phyloP scores from a whole-genome alignment of 108 stramenopile genomes.

The Craspedostauros australis region DNA sequence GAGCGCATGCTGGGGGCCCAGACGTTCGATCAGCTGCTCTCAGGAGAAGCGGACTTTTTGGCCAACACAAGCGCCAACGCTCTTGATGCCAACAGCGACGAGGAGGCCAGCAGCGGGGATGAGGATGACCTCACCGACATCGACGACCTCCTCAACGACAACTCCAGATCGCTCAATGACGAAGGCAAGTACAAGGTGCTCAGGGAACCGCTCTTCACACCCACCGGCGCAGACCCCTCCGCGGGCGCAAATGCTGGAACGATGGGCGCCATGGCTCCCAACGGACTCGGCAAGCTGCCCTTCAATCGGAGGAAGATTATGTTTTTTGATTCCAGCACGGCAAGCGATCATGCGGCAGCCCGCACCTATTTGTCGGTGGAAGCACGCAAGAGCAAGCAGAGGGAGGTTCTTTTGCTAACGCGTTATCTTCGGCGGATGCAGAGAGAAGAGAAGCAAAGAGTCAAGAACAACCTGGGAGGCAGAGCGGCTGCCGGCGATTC shows the following conservation, averaged over 20 bases:
- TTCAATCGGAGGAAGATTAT: slow-evolving; percentile 72
- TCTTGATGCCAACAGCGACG: slow-evolving; percentile 37
- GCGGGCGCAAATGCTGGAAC: slow-evolving; percentile 6
- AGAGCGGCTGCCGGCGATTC: neutral
- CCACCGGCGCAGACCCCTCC: slow-evolving; percentile 22
- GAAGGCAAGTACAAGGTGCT: slow-evolving; percentile 7
- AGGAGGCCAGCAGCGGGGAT: slow-evolving; percentile 53
- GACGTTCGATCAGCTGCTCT: slow-evolving; percentile 23
- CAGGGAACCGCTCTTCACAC: slow-evolving; percentile 46
- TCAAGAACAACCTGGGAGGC: slow-evolving; percentile 17
- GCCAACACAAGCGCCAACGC: slow-evolving; percentile 14
- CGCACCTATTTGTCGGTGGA: slow-evolving; percentile 40
- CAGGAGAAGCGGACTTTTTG: slow-evolving; percentile 40
- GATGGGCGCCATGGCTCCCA: slow-evolving; percentile 5
- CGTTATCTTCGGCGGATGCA: slow-evolving; percentile 43
- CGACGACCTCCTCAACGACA: slow-evolving; percentile 24
- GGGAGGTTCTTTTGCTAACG: slow-evolving; percentile 37
- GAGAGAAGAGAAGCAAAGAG: slow-evolving; percentile 18
- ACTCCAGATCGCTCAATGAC: slow-evolving; percentile 9
- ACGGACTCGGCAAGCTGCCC: slow-evolving; percentile 43
- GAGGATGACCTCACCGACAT: slow-evolving; percentile 42
- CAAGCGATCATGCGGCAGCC: slow-evolving; percentile 46
- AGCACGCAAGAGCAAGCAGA: slow-evolving; percentile 25
- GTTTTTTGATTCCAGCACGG: slow-evolving; percentile 69
- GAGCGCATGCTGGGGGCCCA: slow-evolving; percentile 40